Base-by-base conservation (phyloP, 257 asterid species). In the Asclepias syriaca region DNA sequence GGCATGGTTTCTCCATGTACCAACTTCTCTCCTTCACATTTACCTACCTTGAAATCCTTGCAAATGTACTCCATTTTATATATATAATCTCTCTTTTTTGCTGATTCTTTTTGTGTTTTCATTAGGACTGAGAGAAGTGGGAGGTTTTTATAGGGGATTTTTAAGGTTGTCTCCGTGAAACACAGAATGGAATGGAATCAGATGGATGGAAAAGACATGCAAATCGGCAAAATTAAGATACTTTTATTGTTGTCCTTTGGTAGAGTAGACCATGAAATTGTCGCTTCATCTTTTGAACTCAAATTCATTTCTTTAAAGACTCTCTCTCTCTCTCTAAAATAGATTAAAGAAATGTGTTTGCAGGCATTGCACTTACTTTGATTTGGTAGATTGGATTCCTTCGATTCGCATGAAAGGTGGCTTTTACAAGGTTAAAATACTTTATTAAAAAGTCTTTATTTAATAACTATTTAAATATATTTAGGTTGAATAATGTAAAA, bases 1-100 rank as follows among this genome's bases (percentile, higher is more conserved):
- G 97, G 97, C 80, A 91, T 46, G 2, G 85, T 86, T 61, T 91
- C 96, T 11, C 89, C 92, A 48, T 91, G 84, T 14, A 91, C 95
- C 29, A 85, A 71, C 79, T 81, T 91, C 66, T 87, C 95, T 4
- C 97, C 96, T 69, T 87, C 93, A 21, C 97, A 91, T 83, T 89
- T 91, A 0, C 97, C 97, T 10, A 87, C 96, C 87, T 85, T 86
- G 75, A 91, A 91, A 18, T 86, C 87, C 83, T 86, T 77, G 77
- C 91, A 83, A 19, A 50, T 75, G 83, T 77, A 87, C 76, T 89
- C 93, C 95, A 87, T 89, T 57, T 55, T 34, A 34, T 34, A 34
- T 34, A 34, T 34, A 34, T 34, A 34, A 4, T 34, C 39, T 34
- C 39, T 34, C 10, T 40, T 40, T 40, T 40, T 7, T 7, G 9